phyloP scores from a whole-genome alignment of 2,329 filamentous ascomycete genomes.

The Exophiala mesophila region DNA sequence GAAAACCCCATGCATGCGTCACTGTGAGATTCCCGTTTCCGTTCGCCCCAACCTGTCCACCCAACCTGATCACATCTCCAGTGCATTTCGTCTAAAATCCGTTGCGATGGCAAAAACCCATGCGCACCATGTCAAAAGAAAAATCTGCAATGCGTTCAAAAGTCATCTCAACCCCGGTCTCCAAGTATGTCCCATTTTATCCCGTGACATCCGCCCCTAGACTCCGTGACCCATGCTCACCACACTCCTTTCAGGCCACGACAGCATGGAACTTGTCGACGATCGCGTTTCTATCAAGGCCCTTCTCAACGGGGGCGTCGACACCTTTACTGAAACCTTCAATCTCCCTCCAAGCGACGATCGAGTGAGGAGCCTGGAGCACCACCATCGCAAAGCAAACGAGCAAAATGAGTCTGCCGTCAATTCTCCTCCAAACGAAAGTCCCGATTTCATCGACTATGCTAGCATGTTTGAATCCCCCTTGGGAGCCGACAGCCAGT shows the following conservation, averaged over 20 bases:
- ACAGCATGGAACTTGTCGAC: slow-evolving; percentile 8
- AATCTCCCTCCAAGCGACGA: slow-evolving; percentile 39
- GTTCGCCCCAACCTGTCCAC: too few species aligned
- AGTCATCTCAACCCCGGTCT: slow-evolving; percentile 14
- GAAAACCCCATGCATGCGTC: slow-evolving; percentile 45
- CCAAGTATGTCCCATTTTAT: too few species aligned
- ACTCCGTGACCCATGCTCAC: too few species aligned
- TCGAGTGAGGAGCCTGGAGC: slow-evolving; percentile 34
- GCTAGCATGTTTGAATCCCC: slow-evolving; percentile 16
- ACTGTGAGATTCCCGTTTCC: slow-evolving; percentile 37
- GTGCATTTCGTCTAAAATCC: slow-evolving; percentile 46
- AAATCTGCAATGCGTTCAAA: slow-evolving; percentile 35
- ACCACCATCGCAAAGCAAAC: slow-evolving; percentile 31
- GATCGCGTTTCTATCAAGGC: slow-evolving; percentile 46
- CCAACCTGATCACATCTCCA: slow-evolving; percentile 20
- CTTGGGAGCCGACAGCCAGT: slow-evolving; percentile 14
- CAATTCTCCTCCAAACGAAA: slow-evolving; percentile 1
- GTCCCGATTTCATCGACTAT: slow-evolving; percentile 12
- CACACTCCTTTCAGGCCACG: too few species aligned
- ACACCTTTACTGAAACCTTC: slow-evolving; percentile 44
- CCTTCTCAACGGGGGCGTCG: slow-evolving; percentile 42
- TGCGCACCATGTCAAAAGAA: slow-evolving; percentile 43
- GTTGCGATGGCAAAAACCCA: slow-evolving; percentile 42
- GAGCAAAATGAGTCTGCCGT: slow-evolving; percentile 5
- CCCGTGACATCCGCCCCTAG: too few species aligned